Conservation (phyloP, 257 asterid species). For the Fraxinus cuspidata region DNA sequence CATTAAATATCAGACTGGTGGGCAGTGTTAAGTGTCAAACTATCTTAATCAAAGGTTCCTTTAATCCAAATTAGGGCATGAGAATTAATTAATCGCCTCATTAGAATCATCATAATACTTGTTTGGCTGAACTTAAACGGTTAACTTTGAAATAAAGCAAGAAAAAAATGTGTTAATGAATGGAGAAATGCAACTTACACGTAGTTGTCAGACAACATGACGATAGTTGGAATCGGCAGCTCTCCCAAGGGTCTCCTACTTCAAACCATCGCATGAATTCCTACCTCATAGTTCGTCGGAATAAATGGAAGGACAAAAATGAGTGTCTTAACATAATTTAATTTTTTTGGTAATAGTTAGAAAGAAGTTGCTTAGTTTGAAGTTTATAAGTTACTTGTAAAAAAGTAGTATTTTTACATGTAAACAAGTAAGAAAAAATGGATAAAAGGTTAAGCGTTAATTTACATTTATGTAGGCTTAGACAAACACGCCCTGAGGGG, state of each 20-base stretch:
- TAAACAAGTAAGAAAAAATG: too few species aligned
- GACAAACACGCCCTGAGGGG: conserved; percentile 6
- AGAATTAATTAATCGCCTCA: conserved; percentile 14
- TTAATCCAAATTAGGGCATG: neutral
- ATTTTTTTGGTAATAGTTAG: too few species aligned
- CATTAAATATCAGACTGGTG: conserved; percentile 11
- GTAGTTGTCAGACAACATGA: too few species aligned
- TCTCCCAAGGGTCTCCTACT: neutral
- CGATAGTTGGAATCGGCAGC: too few species aligned
- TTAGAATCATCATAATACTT: neutral
- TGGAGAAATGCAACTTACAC: neutral
- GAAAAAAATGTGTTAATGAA: too few species aligned
- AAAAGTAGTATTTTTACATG: too few species aligned
- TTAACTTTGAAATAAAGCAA: too few species aligned
- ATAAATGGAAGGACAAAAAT: too few species aligned
- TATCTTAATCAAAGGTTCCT: neutral
- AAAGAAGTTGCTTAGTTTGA: too few species aligned
- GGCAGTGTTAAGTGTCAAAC: conserved; percentile 29
- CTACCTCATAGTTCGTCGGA: neutral
- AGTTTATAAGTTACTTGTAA: neutral
- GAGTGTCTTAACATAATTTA: neutral
- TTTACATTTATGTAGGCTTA: neutral
- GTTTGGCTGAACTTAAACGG: neutral
- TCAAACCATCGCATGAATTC: neutral
- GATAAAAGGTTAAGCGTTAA: neutral